These are phyloP conservation scores for Nematocida ausubeli DNA, from an alignment of 371 early-diverging fungal genomes.

Conservation along the genomic window DNA sequence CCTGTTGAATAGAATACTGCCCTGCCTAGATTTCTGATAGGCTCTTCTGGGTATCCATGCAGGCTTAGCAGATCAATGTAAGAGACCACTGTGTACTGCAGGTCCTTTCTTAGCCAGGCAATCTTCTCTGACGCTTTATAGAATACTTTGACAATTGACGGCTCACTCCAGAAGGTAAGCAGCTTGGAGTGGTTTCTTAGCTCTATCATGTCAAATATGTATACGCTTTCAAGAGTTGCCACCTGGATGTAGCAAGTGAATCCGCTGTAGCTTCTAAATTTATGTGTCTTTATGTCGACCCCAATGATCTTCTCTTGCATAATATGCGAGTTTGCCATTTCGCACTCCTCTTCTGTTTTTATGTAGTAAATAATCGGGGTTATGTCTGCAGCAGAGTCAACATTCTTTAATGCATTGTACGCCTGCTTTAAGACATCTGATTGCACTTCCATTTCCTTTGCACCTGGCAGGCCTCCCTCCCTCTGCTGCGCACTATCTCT, in stretches of 20 bases:
- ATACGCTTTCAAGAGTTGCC: conserved; percentile 1
- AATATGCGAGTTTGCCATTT: neutral
- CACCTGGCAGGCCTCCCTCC: neutral
- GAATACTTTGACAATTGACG: conserved; percentile 7
- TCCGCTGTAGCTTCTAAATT: conserved; percentile 60
- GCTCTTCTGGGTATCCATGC: neutral
- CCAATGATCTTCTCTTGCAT: neutral
- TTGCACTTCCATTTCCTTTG: neutral
- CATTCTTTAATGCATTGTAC: neutral
- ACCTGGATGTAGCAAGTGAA: conserved; percentile 57
- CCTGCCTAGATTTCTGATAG: neutral
- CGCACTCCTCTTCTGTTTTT: neutral
- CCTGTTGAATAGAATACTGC: neutral
- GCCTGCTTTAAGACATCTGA: neutral
- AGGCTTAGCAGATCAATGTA: conserved; percentile 9
- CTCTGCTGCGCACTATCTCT: neutral
- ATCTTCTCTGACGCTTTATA: conserved; percentile 14
- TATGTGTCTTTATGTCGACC: conserved; percentile 61
- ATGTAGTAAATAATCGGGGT: neutral
- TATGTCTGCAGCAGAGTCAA: neutral
- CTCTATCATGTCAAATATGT: conserved; percentile 36
- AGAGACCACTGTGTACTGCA: neutral
- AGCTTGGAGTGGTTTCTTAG: conserved; percentile 4
- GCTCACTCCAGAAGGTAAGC: neutral
- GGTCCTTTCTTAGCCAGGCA: conserved; percentile 23